These are phyloP conservation scores for Papilionanthe hybrid DNA, from an alignment of 116 monocot genomes.

Conservation along the genomic window DNA sequence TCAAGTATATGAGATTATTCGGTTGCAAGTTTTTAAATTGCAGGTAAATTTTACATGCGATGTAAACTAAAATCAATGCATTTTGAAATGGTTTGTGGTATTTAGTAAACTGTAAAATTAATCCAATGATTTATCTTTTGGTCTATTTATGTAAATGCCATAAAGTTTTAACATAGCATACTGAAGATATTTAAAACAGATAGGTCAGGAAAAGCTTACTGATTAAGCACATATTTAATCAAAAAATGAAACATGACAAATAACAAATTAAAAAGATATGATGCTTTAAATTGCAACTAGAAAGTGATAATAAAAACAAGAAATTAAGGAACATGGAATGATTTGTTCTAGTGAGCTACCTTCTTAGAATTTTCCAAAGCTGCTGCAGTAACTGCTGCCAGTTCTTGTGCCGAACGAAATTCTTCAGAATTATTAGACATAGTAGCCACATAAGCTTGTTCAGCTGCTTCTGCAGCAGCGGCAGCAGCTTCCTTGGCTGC, in stretches of 20 bases:
- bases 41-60: too few relatives aligned
- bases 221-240: background rate
- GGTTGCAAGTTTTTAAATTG: too few relatives aligned
- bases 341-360: constrained; percentile 13
- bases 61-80: too few relatives aligned
- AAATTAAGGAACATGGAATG: background rate
- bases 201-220: background rate
- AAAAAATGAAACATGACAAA: background rate
- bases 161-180: background rate
- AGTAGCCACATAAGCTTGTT: constrained; percentile 37
- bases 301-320: background rate
- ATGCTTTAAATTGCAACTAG: background rate
- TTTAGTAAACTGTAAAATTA: too few relatives aligned
- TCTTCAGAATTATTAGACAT: constrained; percentile 39
- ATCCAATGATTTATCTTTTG: too few relatives aligned
- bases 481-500: constrained; percentile 79
- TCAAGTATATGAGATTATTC: background rate
- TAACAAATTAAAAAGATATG: background rate
- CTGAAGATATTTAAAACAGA: background rate
- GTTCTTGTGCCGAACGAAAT: constrained; percentile 29
- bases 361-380: constrained; percentile 43
- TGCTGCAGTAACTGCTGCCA: constrained; percentile 29
- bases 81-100: too few relatives aligned
- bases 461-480: constrained; percentile 51
- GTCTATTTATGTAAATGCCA: too few relatives aligned